A percentile compares a stretch with the other conserved stretches of the same genome.
These are phyloP conservation scores for Phytophthora nicotianae DNA, from an alignment of 352 stramenopile genomes.

Conservation along the genomic window DNA sequence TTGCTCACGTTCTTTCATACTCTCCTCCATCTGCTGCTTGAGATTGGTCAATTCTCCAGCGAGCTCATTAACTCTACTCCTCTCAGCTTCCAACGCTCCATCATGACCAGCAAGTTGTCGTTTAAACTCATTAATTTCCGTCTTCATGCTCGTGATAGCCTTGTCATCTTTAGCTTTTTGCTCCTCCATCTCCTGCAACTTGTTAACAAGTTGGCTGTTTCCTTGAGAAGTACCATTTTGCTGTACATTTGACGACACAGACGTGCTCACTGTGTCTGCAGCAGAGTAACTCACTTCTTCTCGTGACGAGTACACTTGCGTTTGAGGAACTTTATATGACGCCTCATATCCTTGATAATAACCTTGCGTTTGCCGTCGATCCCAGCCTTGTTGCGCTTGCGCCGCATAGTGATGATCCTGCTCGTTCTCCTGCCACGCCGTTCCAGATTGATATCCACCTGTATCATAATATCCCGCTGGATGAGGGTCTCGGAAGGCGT, in stretches of 20 bases:
- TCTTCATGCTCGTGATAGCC: constrained; percentile 24
- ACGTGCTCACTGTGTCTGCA: constrained; percentile 18
- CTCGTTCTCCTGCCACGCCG: constrained; percentile 36
- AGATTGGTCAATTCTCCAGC: constrained; percentile 26
- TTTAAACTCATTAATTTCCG: constrained; percentile 25
- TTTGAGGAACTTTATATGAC: constrained; percentile 23
- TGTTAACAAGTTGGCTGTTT: constrained; percentile 19
- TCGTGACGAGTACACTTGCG: constrained; percentile 27
- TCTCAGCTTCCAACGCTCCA: constrained; percentile 23
- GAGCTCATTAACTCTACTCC: constrained; percentile 27
- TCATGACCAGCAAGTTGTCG: constrained; percentile 33
- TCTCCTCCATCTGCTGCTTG: constrained; percentile 28
- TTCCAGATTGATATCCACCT: constrained; percentile 21
- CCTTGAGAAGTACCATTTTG: constrained; percentile 21
- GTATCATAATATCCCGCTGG: constrained; percentile 41
- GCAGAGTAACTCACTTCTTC: constrained; percentile 21
- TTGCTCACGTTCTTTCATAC: constrained; percentile 35
- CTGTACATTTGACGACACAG: constrained; percentile 12
- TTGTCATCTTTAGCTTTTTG: constrained; percentile 40
- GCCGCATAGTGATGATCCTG: constrained; percentile 26
- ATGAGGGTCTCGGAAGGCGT: constrained; percentile 24
- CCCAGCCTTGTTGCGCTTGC: constrained; percentile 29
- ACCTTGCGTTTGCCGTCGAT: constrained; percentile 18
- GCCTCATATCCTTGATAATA: constrained; percentile 36
- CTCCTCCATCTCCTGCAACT: constrained; percentile 41